Percentiles rank a stretch among this genome's conserved stretches.
Conservation (phyloP, 2,329 filamentous ascomycete genomes). For the Nemania serpens region DNA sequence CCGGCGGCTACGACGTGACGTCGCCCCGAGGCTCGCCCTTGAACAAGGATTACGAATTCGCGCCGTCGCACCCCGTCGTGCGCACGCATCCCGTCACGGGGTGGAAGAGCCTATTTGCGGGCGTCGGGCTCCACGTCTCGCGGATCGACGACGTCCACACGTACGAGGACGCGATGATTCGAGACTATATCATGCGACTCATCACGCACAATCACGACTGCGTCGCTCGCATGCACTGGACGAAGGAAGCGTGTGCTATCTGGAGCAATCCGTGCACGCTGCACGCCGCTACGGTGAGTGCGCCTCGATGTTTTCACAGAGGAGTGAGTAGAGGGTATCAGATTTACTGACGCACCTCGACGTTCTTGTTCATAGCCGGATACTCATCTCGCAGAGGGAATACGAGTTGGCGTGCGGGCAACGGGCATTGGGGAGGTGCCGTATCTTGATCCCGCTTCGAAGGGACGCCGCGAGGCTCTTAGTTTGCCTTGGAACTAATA, state of each 20-base stretch:
- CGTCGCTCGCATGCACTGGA: slow-evolving; percentile 48
- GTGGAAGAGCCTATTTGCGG: slow-evolving; percentile 54
- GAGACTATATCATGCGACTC: slow-evolving; percentile 44
- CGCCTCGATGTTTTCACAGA: neutral
- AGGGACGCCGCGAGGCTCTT: slow-evolving; percentile 38
- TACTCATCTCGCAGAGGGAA: slow-evolving; percentile 40
- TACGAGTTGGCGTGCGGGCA: slow-evolving; percentile 43
- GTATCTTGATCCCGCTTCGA: slow-evolving; percentile 44
- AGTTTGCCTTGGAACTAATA: slow-evolving; percentile 26
- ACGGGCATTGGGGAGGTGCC: slow-evolving; percentile 46
- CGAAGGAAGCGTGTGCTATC: slow-evolving; percentile 45
- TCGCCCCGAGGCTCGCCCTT: slow-evolving; percentile 53
- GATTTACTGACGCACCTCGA: slow-evolving; percentile 3
- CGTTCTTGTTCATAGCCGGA: slow-evolving; percentile 34
- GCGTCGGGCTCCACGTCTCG: slow-evolving; percentile 41
- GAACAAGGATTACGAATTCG: slow-evolving; percentile 55
- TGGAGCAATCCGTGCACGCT: slow-evolving; percentile 45
- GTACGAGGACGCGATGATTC: slow-evolving; percentile 44
- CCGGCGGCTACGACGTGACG: slow-evolving; percentile 47
- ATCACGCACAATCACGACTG: slow-evolving; percentile 48
- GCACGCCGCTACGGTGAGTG: slow-evolving; percentile 42
- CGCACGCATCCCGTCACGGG: slow-evolving; percentile 67
- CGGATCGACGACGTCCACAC: slow-evolving; percentile 45
- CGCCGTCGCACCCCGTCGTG: slow-evolving; percentile 59
- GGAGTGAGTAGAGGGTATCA: neutral